These are phyloP conservation scores for Blastocystis hominis DNA, from an alignment of 352 stramenopile genomes.

Conservation along the genomic window DNA sequence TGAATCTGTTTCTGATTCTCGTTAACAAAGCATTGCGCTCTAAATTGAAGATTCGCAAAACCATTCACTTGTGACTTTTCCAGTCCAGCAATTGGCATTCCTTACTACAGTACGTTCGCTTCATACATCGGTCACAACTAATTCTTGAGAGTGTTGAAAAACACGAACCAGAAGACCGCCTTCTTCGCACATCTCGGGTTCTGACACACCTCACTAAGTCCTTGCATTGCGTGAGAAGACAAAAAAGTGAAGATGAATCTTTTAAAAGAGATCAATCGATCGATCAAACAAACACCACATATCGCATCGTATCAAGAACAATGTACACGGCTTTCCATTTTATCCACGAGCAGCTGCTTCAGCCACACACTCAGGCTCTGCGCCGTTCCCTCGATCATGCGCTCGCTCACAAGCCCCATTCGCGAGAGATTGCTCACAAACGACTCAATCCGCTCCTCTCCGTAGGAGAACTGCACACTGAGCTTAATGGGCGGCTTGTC, in stretches of 20 bases:
- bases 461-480: not conserved
- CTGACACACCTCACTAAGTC: conserved; percentile 16
- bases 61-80: not conserved
- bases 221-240: conserved; percentile 11
- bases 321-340: not conserved
- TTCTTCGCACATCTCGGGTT: conserved; percentile 36
- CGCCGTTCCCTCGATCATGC: not conserved
- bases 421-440: conserved; percentile 1
- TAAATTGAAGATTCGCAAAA: not conserved
- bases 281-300: not conserved
- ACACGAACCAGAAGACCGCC: not conserved
- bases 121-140: conserved; percentile 35
- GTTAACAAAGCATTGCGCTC: not conserved
- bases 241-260: not conserved
- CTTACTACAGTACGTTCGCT: conserved; percentile 42
- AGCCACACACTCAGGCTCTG: not conserved
- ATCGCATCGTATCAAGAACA: not conserved
- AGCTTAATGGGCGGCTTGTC: not conserved
- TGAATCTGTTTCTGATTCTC: conserved; percentile 31
- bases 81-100: conserved; percentile 36
- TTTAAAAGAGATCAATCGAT: not conserved
- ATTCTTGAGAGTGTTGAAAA: not conserved
- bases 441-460: not conserved
- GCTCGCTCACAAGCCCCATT: not conserved
- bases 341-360: not conserved